Percentiles rank a stretch among this genome's conserved stretches.
Conservation (phyloP, 331 rosid genomes). For the Arachis monticola region DNA sequence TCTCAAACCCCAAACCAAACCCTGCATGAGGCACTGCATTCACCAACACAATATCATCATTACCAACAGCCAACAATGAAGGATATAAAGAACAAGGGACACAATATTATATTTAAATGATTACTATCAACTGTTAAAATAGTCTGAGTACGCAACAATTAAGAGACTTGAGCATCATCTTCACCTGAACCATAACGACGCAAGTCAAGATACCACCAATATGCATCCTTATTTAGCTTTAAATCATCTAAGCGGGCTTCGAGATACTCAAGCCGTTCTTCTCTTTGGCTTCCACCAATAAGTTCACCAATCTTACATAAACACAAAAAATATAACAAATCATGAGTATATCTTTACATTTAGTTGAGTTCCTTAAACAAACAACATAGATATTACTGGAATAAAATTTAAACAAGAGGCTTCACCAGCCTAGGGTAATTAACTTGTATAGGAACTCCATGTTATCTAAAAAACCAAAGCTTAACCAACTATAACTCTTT, state of each 20-base stretch:
- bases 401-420: neutral
- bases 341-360: neutral
- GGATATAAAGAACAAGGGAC: too few relatives aligned
- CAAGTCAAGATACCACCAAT: constrained; percentile 99
- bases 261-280: constrained; percentile 83
- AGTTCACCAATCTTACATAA: constrained; percentile 83
- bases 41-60: constrained; percentile 19
- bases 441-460: constrained; percentile 6
- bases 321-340: constrained; percentile 25
- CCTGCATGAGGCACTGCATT: constrained; percentile 93
- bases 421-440: constrained; percentile 18
- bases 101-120: neutral
- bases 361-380: neutral
- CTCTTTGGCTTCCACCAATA: constrained; percentile 99
- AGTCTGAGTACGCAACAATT: constrained; percentile 11
- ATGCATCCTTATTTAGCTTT: constrained; percentile 77
- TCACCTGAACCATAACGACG: constrained; percentile 98
- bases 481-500: constrained; percentile 18
- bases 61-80: too few relatives aligned
- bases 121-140: constrained; percentile 4
- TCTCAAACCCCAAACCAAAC: constrained; percentile 93
- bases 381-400: neutral
- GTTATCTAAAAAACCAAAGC: neutral
- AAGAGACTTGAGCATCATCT: too few relatives aligned
- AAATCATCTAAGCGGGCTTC: constrained; percentile 89